These are phyloP conservation scores for Pseudogymnoascus sp. DNA, from an alignment of 2,329 filamentous ascomycete genomes.

Conservation along the genomic window DNA sequence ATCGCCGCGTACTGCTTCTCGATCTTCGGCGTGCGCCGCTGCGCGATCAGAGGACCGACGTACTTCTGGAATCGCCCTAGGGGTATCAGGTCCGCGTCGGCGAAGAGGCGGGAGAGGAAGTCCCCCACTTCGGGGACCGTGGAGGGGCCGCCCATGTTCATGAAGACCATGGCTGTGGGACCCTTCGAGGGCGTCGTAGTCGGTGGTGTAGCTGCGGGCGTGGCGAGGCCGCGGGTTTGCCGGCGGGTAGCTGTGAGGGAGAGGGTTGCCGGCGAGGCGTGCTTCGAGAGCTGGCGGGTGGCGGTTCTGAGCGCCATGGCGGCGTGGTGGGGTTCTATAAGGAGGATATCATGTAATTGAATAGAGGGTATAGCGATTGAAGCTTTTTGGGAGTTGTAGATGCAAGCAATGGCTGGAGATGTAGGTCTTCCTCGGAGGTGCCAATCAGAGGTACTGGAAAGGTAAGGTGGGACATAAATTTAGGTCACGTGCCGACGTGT, in stretches of 20 bases:
- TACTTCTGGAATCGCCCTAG: constrained; percentile 86
- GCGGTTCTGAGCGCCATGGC: constrained; percentile 35
- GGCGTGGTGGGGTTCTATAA: neutral
- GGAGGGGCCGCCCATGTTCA: constrained; percentile 97
- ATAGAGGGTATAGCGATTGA: neutral
- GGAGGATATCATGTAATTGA: neutral
- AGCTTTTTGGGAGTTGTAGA: neutral
- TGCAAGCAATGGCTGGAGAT: neutral
- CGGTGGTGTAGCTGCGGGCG: constrained; percentile 65
- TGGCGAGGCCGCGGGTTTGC: constrained; percentile 44
- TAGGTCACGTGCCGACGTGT: neutral
- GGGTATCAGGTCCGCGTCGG: constrained; percentile 92
- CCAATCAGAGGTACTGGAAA: neutral
- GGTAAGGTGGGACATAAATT: constrained; percentile 3
- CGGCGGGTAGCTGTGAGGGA: constrained; percentile 23
- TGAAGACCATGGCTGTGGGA: constrained; percentile 94
- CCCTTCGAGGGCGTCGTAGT: constrained; percentile 55
- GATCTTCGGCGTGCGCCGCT: constrained; percentile 87
- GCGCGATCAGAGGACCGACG: constrained; percentile 78
- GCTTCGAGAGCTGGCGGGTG: constrained; percentile 24
- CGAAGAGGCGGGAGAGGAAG: constrained; percentile 87
- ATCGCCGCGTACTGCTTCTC: constrained; percentile 92
- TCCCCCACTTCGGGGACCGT: constrained; percentile 80
- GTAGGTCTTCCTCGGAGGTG: neutral
- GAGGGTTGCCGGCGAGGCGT: constrained; percentile 21